These are phyloP conservation scores for Iris pallida DNA, from an alignment of 116 monocot species.

Conservation along the genomic window DNA sequence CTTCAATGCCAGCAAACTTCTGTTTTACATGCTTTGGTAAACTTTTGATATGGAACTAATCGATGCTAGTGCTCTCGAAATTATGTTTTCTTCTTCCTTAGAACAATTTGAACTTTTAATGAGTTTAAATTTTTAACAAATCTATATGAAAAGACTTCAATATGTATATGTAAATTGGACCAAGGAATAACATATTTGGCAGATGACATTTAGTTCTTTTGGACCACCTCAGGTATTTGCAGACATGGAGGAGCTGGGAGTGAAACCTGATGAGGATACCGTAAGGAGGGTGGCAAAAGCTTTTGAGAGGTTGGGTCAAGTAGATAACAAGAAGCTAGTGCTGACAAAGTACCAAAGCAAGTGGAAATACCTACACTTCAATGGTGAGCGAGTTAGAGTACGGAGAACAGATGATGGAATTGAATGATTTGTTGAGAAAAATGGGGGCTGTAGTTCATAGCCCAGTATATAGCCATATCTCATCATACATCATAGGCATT, in stretches of 20 bases:
- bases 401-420: neutral
- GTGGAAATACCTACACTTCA: slow-evolving; percentile 29
- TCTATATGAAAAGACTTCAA: neutral
- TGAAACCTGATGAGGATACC: slow-evolving; percentile 86
- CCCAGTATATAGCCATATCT: too few relatives aligned
- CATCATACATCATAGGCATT: too few relatives aligned
- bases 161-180: neutral
- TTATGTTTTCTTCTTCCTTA: too few relatives aligned
- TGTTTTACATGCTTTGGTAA: too few relatives aligned
- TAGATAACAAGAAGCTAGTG: slow-evolving; percentile 47
- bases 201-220: neutral
- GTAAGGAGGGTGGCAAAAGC: slow-evolving; percentile 66
- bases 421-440: neutral
- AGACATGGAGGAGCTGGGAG: slow-evolving; percentile 94
- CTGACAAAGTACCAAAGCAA: slow-evolving; percentile 38
- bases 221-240: slow-evolving; percentile 61
- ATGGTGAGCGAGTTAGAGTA: slow-evolving; percentile 45
- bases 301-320: slow-evolving; percentile 47
- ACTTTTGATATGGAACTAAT: too few relatives aligned
- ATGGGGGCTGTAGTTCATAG: too few relatives aligned
- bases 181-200: too few relatives aligned
- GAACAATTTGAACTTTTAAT: too few relatives aligned
- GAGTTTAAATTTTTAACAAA: neutral
- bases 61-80: too few relatives aligned
- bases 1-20: neutral